Conservation (phyloP, 345 rosid species). For the Microcos paniculata region DNA sequence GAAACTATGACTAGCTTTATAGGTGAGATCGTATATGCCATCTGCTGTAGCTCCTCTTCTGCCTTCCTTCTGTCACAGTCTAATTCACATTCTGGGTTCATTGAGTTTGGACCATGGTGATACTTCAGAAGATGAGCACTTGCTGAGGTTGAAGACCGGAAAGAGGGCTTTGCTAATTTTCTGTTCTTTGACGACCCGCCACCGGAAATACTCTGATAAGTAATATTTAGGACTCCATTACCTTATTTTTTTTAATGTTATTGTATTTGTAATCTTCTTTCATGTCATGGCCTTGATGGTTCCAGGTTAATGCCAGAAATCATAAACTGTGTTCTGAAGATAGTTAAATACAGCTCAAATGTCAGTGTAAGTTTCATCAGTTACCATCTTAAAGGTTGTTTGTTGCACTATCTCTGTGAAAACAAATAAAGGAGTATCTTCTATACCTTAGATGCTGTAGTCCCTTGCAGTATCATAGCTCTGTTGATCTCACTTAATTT, state of each 20-base stretch:
- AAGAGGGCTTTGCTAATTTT: slow-evolving; percentile 82
- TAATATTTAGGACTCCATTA: slow-evolving; percentile 27
- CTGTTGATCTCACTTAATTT: not conserved
- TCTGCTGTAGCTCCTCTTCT: slow-evolving; percentile 59
- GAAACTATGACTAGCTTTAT: slow-evolving; percentile 31
- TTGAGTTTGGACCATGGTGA: slow-evolving; percentile 50
- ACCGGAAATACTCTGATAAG: slow-evolving; percentile 82
- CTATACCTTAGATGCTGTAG: not conserved
- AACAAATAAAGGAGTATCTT: not conserved
- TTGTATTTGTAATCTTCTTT: not conserved
- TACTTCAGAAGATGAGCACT: slow-evolving; percentile 39
- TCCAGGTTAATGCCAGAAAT: slow-evolving; percentile 78
- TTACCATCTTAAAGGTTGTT: slow-evolving; percentile 13
- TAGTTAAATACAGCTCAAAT: slow-evolving; percentile 52
- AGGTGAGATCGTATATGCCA: slow-evolving; percentile 88
- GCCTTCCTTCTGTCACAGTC: slow-evolving; percentile 52
- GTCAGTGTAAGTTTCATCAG: slow-evolving; percentile 51
- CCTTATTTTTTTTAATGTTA: not conserved
- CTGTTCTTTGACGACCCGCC: slow-evolving; percentile 67
- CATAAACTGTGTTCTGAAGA: slow-evolving; percentile 54
- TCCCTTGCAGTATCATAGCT: not conserved
- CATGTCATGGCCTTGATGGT: slow-evolving; percentile 2
- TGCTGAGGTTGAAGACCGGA: slow-evolving; percentile 61
- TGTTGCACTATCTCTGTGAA: not conserved
- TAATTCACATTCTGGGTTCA: slow-evolving; percentile 60